Evolutionary conservation across 345 rosid genomes (phyloP).

Genomic region (Erodium maritimum): DNA sequence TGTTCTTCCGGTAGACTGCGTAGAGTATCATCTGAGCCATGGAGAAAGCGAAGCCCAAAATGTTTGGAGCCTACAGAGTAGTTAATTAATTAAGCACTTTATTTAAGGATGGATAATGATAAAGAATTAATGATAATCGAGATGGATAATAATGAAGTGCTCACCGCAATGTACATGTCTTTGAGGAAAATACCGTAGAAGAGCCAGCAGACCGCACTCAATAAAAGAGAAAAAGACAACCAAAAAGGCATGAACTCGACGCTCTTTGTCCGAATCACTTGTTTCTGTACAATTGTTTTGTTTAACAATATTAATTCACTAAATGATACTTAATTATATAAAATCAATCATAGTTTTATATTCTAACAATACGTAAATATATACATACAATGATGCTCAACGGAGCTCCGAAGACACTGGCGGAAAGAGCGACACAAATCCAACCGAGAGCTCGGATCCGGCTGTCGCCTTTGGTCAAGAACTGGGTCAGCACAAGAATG

Average conservation of each 20-base stretch:
- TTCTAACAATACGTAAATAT: too few relatives aligned
- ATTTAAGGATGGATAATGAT: too few relatives aligned
- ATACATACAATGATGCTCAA: constrained; percentile 61
- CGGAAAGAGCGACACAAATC: constrained; percentile 62
- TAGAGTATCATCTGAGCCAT: too few relatives aligned
- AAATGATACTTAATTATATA: too few relatives aligned
- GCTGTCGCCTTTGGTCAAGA: constrained; percentile 22
- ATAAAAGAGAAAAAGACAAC: constrained; percentile 64
- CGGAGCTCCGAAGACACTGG: constrained; percentile 71
- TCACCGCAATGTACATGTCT: constrained; percentile 66
- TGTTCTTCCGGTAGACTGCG: too few relatives aligned
- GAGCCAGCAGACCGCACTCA: constrained; percentile 88
- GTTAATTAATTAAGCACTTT: too few relatives aligned
- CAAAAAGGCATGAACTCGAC: constrained; percentile 75
- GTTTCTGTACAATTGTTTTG: constrained; percentile 51
- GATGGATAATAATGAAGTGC: constrained; percentile 2
- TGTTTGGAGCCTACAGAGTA: too few relatives aligned
- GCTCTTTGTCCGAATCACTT: constrained; percentile 70
- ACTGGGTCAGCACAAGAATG: constrained; percentile 30
- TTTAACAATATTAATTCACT: too few relatives aligned
- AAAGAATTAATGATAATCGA: too few relatives aligned
- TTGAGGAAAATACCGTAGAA: constrained; percentile 54
- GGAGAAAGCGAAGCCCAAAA: too few relatives aligned
- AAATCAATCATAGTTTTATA: too few relatives aligned
- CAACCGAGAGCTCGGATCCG: constrained; percentile 57